phyloP scores from a whole-genome alignment of 2,329 filamentous ascomycete genomes.

The Fusarium bactridioides region DNA sequence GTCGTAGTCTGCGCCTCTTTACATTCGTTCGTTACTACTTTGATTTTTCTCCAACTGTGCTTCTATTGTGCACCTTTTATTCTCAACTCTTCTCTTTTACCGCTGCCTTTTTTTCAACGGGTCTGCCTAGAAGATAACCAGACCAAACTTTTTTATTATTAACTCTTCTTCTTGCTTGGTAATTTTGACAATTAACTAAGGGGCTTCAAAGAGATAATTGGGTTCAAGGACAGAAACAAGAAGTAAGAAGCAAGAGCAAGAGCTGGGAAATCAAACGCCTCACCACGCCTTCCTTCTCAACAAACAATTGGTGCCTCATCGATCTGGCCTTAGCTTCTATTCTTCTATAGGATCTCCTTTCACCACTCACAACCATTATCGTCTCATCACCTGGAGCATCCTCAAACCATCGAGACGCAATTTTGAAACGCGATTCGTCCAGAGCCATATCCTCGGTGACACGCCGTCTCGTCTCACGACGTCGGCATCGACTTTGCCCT shows the following conservation, averaged over 20 bases:
- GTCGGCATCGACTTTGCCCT: background rate
- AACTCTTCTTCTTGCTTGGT: slow-evolving; percentile 12
- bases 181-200: slow-evolving; percentile 22
- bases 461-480: slow-evolving; percentile 15
- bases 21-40: slow-evolving; percentile 25
- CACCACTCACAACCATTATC: slow-evolving; percentile 21
- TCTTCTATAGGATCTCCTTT: background rate
- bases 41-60: slow-evolving; percentile 16
- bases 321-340: slow-evolving; percentile 16
- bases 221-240: slow-evolving; percentile 20
- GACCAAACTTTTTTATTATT: background rate
- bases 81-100: background rate
- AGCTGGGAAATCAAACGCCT: slow-evolving; percentile 24
- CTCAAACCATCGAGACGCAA: slow-evolving; percentile 35
- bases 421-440: slow-evolving; percentile 42
- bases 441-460: slow-evolving; percentile 27
- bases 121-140: slow-evolving; percentile 30
- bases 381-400: slow-evolving; percentile 21
- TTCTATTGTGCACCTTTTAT: background rate
- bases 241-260: background rate
- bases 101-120: background rate
- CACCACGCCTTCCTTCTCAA: slow-evolving; percentile 13
- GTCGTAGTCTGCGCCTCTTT: slow-evolving; percentile 38
- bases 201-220: slow-evolving; percentile 11
- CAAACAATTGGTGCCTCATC: slow-evolving; percentile 15